These are phyloP conservation scores for Tuber calosporum DNA, from an alignment of 495 filamentous ascomycete species.

Conservation along the genomic window DNA sequence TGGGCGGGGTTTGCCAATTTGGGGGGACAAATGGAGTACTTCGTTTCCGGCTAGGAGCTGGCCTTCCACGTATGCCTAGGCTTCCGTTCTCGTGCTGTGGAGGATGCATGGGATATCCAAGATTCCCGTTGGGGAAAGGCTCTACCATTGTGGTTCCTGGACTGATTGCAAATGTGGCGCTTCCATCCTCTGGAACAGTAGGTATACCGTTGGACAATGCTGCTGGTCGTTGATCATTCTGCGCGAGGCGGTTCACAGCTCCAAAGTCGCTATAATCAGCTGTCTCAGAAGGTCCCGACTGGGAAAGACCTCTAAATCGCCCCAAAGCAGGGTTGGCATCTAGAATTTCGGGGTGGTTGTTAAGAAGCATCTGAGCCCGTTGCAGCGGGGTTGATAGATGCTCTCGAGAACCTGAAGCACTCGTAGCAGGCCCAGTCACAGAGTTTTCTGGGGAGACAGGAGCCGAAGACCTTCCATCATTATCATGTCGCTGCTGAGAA, in stretches of 20 bases:
- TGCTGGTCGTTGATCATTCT: conserved; percentile 17
- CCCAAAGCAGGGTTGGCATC: conserved; percentile 23
- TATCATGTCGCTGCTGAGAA: conserved; percentile 2
- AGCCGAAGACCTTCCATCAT: conserved; percentile 25
- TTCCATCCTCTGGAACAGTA: conserved; percentile 20
- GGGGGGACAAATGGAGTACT: conserved; percentile 58
- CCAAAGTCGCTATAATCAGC: conserved; percentile 18
- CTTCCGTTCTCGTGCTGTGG: conserved; percentile 19
- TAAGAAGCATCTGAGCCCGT: conserved; percentile 81
- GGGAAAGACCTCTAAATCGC: conserved; percentile 24
- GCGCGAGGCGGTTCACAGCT: conserved; percentile 20
- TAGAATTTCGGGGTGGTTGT: conserved; percentile 53
- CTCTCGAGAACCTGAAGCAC: conserved; percentile 51
- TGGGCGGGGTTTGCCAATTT: conserved; percentile 51
- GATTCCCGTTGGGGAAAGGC: conserved; percentile 27
- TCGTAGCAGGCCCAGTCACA: conserved; percentile 43
- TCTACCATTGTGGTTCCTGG: conserved; percentile 22
- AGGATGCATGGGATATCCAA: conserved; percentile 24
- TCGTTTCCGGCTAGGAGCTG: conserved; percentile 53
- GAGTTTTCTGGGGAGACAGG: conserved; percentile 32
- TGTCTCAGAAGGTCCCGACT: conserved; percentile 16
- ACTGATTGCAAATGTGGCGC: conserved; percentile 26
- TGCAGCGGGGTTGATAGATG: conserved; percentile 75
- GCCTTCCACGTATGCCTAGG: conserved; percentile 12
- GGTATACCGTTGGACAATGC: conserved; percentile 20